Percentiles rank a stretch among this genome's conserved stretches.
These are phyloP conservation scores for Lithospermum erythrorhizon DNA, from an alignment of 257 asterid genomes.

Conservation along the genomic window DNA sequence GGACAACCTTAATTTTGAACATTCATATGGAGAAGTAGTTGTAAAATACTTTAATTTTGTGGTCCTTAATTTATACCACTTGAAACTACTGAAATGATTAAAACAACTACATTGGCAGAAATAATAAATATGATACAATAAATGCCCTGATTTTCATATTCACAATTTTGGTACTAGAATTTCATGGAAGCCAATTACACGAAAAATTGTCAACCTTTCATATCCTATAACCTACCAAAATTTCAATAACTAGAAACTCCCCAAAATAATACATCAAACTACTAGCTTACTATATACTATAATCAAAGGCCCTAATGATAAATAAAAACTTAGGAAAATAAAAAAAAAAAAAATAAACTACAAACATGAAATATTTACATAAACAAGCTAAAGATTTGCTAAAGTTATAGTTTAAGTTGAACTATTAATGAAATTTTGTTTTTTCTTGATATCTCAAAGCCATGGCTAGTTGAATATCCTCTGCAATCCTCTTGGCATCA, in stretches of 20 bases:
- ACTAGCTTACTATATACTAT: neutral
- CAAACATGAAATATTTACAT: conserved; percentile 7
- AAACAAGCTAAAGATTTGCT: neutral
- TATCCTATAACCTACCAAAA: neutral
- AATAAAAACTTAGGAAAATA: neutral
- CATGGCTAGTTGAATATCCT: conserved; percentile 31
- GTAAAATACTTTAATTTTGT: conserved; percentile 8
- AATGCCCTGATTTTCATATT: conserved; percentile 15
- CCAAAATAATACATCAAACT: neutral
- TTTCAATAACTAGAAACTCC: neutral
- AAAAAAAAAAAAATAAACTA: conserved; percentile 1
- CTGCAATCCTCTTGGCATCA: conserved; percentile 78
- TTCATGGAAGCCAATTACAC: conserved; percentile 11
- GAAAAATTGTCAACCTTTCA: conserved; percentile 1
- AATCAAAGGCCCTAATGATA: too few species aligned
- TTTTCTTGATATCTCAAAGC: neutral
- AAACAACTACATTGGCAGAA: conserved; percentile 17
- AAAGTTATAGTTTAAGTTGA: conserved; percentile 16
- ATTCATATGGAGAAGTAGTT: too few species aligned
- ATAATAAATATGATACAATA: conserved; percentile 8
- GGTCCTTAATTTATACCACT: conserved; percentile 20
- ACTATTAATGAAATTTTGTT: conserved; percentile 6
- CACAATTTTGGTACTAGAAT: conserved; percentile 20
- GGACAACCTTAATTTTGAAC: conserved; percentile 1
- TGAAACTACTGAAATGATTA: conserved; percentile 19